Evolutionary conservation across 768 basidiomycete genomes (phyloP), one percentile per base, ranked within the genome.

Genomic region (Kwoniella dejecticola): DNA sequence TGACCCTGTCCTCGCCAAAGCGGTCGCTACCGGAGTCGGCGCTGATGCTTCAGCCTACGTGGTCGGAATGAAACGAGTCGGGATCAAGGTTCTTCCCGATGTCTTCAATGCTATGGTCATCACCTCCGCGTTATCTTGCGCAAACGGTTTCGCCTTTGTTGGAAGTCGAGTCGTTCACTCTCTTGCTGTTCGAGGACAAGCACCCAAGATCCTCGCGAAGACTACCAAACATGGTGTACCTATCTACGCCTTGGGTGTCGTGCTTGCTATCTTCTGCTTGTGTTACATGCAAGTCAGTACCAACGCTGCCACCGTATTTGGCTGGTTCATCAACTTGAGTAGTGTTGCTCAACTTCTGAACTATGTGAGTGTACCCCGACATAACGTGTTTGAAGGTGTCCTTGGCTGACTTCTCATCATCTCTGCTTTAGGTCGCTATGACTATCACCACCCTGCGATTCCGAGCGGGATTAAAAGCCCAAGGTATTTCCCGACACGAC

Each of bases 91-190:
- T 8, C 19, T 57, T 10, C 55, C 55, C 17, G 55, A 57, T 42
- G 27, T 57, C 24, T 57, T 57, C 66, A 72, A 72, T 63, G 70
- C 73, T 58, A 67, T 71, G 45, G 42, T 77, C 54, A 54, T 76
- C 29, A 68, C 65, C 45, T 65, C 49, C 33, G 67, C 72, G 10
- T 66, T 67, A 57, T 71, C 68, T 2, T 72, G 77, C 3, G 77
- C 71, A 2, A 76, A 74, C 67, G 63, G 68, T 45, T 75, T 72
- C 58, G 60, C 71, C 38, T 73, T 67, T 49, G 67, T 65, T 27
- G 67, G 70, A 1, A 67, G 69, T 36, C 67, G 77, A 49, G 46
- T 58, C 11, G 33, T 58, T 8, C 47, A 58, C 30, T 30, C 57
- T 58, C 24, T 58, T 10, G 57, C 57, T 23, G 26, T 49, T 26